A percentile compares a stretch with the other conserved stretches of the same genome.
phyloP scores from a whole-genome alignment of 345 rosid species.

The Salix purpurea region DNA sequence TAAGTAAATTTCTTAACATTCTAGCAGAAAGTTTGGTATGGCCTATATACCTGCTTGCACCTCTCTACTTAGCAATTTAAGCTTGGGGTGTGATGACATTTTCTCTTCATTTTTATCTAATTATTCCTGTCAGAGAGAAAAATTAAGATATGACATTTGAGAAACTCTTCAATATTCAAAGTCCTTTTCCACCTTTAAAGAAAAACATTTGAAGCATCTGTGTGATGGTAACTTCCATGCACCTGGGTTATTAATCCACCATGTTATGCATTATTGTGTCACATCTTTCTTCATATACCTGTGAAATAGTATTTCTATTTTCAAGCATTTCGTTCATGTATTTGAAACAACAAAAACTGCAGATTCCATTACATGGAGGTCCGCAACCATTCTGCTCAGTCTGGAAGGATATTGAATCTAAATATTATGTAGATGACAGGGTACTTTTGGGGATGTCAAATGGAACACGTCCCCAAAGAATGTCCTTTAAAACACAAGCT shows the following conservation, averaged over 20 bases:
- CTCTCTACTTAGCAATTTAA: background rate
- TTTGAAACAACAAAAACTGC: constrained; percentile 23
- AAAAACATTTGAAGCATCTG: background rate
- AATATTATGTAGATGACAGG: constrained; percentile 40
- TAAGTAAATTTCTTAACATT: background rate
- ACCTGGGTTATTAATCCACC: no score
- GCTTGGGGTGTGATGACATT: background rate
- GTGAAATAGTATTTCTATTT: background rate
- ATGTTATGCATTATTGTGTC: no score
- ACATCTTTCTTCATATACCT: background rate
- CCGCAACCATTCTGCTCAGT: constrained; percentile 35
- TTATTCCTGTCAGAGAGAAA: background rate
- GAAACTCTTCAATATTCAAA: background rate
- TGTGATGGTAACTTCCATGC: background rate
- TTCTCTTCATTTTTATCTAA: background rate
- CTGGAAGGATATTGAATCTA: constrained; percentile 41
- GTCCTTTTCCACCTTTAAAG: background rate
- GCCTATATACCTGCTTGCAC: background rate
- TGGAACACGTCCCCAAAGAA: constrained; percentile 34
- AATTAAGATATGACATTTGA: background rate
- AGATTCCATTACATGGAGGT: constrained; percentile 53
- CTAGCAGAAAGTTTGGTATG: background rate
- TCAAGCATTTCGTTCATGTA: background rate
- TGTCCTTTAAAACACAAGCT: constrained; percentile 44
- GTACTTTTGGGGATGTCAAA: constrained; percentile 32